A percentile compares a stretch with the other conserved stretches of the same genome.
Conservation (phyloP, 2,329 filamentous ascomycete genomes). For the Exophiala oligosperma region DNA sequence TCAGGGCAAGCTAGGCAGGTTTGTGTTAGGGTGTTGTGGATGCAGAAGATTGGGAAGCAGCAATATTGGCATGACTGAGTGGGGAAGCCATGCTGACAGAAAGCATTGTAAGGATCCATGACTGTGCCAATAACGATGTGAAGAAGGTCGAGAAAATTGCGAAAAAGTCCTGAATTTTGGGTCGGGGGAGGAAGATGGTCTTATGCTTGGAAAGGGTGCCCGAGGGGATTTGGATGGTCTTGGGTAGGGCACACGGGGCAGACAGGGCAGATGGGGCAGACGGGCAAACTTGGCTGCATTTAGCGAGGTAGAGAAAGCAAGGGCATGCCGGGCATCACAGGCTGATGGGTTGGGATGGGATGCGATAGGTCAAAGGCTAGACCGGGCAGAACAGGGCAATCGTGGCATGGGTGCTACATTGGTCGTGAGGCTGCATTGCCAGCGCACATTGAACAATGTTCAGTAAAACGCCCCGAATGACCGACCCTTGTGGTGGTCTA, state of each 20-base stretch:
- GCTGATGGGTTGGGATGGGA: too few species aligned
- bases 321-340: too few species aligned
- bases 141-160: neutral
- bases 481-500: too few species aligned
- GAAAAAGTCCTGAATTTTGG: neutral
- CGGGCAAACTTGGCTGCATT: neutral
- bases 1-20: neutral
- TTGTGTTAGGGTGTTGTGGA: too few species aligned
- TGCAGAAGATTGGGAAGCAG: neutral
- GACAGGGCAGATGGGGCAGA: neutral
- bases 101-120: neutral
- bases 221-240: neutral
- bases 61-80: neutral
- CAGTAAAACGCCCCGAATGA: too few species aligned
- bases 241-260: neutral
- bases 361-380: too few species aligned
- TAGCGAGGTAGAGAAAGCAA: too few species aligned
- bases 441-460: too few species aligned
- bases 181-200: neutral
- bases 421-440: too few species aligned
- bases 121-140: neutral
- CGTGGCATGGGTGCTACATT: neutral
- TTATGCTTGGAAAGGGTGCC: neutral
- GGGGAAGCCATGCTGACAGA: neutral
- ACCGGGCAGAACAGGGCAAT: neutral